These are phyloP conservation scores for Fomitopsis schrenkii DNA, from an alignment of 1,284 basidiomycete genomes.

Conservation along the genomic window DNA sequence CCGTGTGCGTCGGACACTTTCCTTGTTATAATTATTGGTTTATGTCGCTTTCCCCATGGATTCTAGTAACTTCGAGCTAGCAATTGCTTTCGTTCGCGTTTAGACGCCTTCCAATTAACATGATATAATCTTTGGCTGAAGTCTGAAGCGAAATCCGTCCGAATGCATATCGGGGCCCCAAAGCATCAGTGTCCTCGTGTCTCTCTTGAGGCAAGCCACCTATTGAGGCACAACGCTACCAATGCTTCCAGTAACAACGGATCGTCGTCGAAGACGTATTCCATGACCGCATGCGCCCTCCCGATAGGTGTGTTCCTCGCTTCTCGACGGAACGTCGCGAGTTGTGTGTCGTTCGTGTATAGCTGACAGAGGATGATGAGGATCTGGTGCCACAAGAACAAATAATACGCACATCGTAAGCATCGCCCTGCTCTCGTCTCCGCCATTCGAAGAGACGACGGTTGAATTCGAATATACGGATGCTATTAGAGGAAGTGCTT, in stretches of 20 bases:
- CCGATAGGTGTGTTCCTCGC: slow-evolving; percentile 49
- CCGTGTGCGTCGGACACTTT: slow-evolving; percentile 10
- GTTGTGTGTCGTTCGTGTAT: slow-evolving; percentile 38
- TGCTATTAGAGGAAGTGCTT: slow-evolving; percentile 32
- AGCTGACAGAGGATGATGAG: slow-evolving; percentile 31
- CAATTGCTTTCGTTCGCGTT: background rate
- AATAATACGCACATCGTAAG: slow-evolving; percentile 52
- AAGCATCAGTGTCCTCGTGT: slow-evolving; percentile 10
- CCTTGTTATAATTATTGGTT: slow-evolving; percentile 9
- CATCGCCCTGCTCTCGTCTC: slow-evolving; percentile 38
- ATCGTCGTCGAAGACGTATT: slow-evolving; percentile 59
- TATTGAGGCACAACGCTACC: slow-evolving; percentile 64
- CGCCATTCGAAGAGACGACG: slow-evolving; percentile 60
- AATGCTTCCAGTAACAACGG: slow-evolving; percentile 57
- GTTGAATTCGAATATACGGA: slow-evolving; percentile 54
- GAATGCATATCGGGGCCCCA: too few relatives aligned
- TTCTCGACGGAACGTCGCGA: slow-evolving; percentile 53
- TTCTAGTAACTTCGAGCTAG: slow-evolving; percentile 4
- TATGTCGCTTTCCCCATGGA: background rate
- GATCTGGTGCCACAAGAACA: background rate
- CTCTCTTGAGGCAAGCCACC: slow-evolving; percentile 63
- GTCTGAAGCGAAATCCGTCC: background rate
- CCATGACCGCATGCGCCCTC: slow-evolving; percentile 54
- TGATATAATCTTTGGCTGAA: background rate
- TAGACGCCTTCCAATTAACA: background rate